Evolutionary conservation across 371 early-diverging fungal genomes (phyloP).

Genomic region (Nematocida parisii): DNA sequence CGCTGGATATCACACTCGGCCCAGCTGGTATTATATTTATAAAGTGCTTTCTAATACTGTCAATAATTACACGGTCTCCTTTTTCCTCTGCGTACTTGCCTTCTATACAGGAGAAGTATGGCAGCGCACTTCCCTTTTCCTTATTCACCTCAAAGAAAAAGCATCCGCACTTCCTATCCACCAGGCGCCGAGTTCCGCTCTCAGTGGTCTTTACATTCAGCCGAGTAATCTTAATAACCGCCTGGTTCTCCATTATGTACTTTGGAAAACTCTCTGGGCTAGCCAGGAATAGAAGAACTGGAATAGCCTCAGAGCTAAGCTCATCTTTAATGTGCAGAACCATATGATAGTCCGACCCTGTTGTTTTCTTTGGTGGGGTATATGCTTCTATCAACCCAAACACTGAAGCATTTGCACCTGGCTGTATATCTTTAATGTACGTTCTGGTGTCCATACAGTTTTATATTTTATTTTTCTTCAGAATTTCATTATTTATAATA

Average conservation of each 20-base stretch:
- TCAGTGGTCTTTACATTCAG: neutral
- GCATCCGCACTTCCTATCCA: constrained; percentile 31
- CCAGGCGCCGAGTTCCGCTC: neutral
- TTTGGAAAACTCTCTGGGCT: constrained; percentile 25
- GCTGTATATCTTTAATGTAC: constrained; percentile 14
- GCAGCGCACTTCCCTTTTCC: neutral
- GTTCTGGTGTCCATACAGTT: constrained; percentile 14
- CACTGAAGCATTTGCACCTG: constrained; percentile 1
- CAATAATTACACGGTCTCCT: neutral
- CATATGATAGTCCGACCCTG: constrained; percentile 23
- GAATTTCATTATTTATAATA: neutral
- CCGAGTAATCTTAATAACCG: constrained; percentile 13
- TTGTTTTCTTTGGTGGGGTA: constrained; percentile 5
- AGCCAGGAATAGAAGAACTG: neutral
- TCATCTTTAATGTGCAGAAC: constrained; percentile 3
- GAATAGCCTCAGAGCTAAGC: neutral
- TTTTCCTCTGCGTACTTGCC: neutral
- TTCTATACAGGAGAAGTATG: neutral
- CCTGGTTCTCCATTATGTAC: neutral
- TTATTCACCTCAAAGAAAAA: constrained; percentile 24
- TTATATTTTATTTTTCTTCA: constrained; percentile 3
- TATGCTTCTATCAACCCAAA: neutral
- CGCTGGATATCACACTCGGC: constrained; percentile 1
- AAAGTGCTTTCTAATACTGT: neutral
- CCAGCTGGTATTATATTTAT: constrained; percentile 6